Base-by-base conservation (phyloP, 148 eudicot genomes). In the Selenicereus undatus region DNA sequence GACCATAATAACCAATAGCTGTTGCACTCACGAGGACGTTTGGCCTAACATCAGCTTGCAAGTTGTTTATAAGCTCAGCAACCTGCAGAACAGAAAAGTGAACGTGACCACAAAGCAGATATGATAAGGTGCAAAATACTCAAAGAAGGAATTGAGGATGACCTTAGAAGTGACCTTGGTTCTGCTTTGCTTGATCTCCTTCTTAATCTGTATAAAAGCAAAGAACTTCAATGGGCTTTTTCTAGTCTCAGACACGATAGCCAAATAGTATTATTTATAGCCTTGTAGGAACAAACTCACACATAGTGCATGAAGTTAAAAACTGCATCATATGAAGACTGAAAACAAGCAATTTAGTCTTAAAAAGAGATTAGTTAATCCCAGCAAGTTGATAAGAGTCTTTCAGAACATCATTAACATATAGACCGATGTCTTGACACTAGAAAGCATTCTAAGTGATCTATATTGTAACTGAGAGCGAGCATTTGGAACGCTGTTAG, bases 1-100 rank as follows among this genome's bases (percentile, higher is more conserved):
- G 74, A 96, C 99, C 99, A 83, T 96, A 96, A 86, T 92, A 96
- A 71, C 99, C 99, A 76, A 96, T 90, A 58, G 99, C 99, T 39
- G 97, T 92, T 80, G 98, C 99, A 90, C 97, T 96, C 80, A 96
- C 88, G 79, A 96, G 89, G 86, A 94, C 97, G 75, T 81, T 78
- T 71, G 99, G 99, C 83, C 97, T 88, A 75, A 82, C 79, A 54
- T 90, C 95, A 87, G 85, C 88, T 86, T 83, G 83, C 76, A 89
- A 87, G 75, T 74, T 80, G 79, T 96, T 96, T 79, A 96, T 94
- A 74, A 91, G 77, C 71, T 91, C 88, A 79, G 94, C 98, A 71
- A 96, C 97, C 99, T 96, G 80, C 86, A 89, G n/a, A 39, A 82
- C 74, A 74, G 70, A 12, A 77, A 79, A 71, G 11, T 14, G n/a